Conservation (phyloP, 1,284 basidiomycete species). For the Trichosporon sp. region DNA sequence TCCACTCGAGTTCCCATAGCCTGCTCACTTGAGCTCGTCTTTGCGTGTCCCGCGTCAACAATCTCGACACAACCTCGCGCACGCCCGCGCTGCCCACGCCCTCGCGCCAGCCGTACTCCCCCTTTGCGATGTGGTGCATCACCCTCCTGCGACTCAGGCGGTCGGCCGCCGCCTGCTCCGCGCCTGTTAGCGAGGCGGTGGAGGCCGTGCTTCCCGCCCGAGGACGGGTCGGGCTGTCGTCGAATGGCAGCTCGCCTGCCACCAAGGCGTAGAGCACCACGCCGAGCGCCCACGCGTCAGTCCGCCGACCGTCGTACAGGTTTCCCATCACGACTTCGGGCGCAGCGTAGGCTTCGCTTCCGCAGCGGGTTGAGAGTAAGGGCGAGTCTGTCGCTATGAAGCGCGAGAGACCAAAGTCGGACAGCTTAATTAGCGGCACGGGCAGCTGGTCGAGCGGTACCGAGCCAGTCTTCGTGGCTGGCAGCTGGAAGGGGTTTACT, state of each 20-base stretch:
- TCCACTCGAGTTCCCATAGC: constrained; percentile 66
- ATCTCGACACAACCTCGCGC: constrained; percentile 54
- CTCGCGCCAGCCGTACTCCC: constrained; percentile 63
- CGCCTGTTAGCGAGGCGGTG: background rate
- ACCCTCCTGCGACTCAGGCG: constrained; percentile 12
- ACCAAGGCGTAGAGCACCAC: constrained; percentile 74
- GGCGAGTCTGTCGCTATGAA: constrained; percentile 70
- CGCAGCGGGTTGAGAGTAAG: constrained; percentile 76
- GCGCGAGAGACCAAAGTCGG: constrained; percentile 83
- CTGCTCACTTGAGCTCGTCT: constrained; percentile 58
- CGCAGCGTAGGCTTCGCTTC: constrained; percentile 84
- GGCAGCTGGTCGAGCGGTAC: constrained; percentile 49
- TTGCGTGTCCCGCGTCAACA: constrained; percentile 65
- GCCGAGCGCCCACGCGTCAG: constrained; percentile 84
- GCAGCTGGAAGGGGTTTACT: constrained; percentile 47
- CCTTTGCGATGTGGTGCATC: constrained; percentile 70
- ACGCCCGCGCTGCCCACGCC: constrained; percentile 30
- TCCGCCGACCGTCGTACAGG: constrained; percentile 75
- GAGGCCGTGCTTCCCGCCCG: constrained; percentile 19
- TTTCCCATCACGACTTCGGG: constrained; percentile 78
- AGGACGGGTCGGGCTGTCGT: constrained; percentile 18
- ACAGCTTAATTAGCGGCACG: constrained; percentile 70
- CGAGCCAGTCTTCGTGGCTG: constrained; percentile 33
- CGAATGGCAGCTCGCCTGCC: constrained; percentile 54
- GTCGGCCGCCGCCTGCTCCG: background rate